Conservation (phyloP, 1,284 basidiomycete species). For the Leccinum holopus region DNA sequence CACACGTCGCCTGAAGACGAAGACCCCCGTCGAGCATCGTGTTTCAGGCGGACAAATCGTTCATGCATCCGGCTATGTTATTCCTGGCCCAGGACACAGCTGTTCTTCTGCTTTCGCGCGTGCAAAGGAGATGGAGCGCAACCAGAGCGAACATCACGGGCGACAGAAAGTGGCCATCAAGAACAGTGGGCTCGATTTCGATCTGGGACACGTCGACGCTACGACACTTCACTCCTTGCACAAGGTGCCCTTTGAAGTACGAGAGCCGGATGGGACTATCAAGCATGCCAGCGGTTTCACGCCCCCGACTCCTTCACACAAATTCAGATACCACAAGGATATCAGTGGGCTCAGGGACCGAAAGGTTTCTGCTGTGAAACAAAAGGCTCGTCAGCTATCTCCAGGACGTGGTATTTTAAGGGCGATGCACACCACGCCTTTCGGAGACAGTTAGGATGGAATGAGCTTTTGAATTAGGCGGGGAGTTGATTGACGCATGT, state of each 20-base stretch:
- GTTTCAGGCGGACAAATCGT: conserved; percentile 21
- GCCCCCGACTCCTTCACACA: conserved; percentile 37
- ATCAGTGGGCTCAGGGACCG: conserved; percentile 18
- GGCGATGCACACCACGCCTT: conserved; percentile 25
- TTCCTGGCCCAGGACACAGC: conserved; percentile 31
- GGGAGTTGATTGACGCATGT: no score
- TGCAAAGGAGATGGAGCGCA: conserved; percentile 27
- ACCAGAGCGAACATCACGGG: conserved; percentile 19
- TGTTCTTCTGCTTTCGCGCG: conserved; percentile 26
- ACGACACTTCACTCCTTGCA: conserved; percentile 26
- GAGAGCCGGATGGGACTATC: conserved; percentile 33
- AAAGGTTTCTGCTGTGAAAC: conserved; percentile 15
- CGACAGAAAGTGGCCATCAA: conserved; percentile 35
- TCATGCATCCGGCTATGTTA: conserved; percentile 35
- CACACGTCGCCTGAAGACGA: conserved; percentile 28
- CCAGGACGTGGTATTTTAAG: conserved; percentile 18
- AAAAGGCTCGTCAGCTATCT: conserved; percentile 12
- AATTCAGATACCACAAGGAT: conserved; percentile 28
- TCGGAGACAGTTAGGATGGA: background rate
- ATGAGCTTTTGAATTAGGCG: background rate
- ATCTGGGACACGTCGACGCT: conserved; percentile 26
- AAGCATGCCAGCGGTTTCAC: conserved; percentile 39
- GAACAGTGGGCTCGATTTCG: conserved; percentile 34
- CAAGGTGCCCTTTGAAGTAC: conserved; percentile 39
- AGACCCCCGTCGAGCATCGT: conserved; percentile 31